Conservation (phyloP, 129 eudicot genomes). For the Scalesia atractyloides region DNA sequence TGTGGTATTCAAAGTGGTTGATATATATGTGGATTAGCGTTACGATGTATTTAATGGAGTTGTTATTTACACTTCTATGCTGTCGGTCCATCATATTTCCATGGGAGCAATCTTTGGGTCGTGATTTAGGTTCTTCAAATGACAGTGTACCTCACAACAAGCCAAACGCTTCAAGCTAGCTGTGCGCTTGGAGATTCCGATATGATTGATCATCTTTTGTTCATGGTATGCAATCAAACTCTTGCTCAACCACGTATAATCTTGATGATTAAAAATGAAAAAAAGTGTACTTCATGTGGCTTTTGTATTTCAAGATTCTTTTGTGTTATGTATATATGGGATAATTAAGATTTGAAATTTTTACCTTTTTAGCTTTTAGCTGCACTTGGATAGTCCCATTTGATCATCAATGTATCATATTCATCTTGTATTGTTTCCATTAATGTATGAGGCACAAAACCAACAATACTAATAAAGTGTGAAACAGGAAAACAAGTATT, state of each 20-base stretch:
- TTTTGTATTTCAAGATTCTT: neutral
- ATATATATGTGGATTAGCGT: slow-evolving; percentile 67
- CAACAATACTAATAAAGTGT: too few relatives aligned
- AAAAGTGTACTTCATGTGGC: neutral
- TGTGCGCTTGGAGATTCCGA: neutral
- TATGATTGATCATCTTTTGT: slow-evolving; percentile 13
- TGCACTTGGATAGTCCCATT: too few relatives aligned
- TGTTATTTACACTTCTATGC: slow-evolving; percentile 62
- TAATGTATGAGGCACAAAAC: too few relatives aligned
- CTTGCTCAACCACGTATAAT: neutral
- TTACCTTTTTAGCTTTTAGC: too few relatives aligned
- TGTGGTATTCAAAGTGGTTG: slow-evolving; percentile 83
- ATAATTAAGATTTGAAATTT: neutral
- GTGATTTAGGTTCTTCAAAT: slow-evolving; percentile 33
- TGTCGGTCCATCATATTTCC: slow-evolving; percentile 68
- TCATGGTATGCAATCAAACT: slow-evolving; percentile 21
- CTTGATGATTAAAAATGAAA: slow-evolving; percentile 16
- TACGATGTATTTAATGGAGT: slow-evolving; percentile 57
- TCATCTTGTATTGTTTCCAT: too few relatives aligned
- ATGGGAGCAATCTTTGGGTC: slow-evolving; percentile 30
- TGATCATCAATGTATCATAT: too few relatives aligned
- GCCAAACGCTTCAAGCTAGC: slow-evolving; percentile 35
- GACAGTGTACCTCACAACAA: slow-evolving; percentile 13
- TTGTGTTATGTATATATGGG: neutral
- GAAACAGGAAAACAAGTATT: too few relatives aligned